phyloP scores from a whole-genome alignment of 2,329 filamentous ascomycete genomes.

The Microdochium paspali region DNA sequence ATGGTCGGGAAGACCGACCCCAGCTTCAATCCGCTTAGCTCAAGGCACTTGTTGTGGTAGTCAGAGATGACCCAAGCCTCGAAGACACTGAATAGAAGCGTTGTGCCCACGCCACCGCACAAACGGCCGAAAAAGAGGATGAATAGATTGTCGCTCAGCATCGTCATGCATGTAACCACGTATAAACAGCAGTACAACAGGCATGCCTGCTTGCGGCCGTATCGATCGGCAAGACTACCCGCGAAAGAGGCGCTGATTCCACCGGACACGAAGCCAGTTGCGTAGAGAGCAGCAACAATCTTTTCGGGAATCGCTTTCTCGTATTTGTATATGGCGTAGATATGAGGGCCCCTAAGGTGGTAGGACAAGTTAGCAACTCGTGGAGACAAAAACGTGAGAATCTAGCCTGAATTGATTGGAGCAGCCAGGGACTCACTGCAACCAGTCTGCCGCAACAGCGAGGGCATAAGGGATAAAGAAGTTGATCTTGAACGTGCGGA shows the following conservation, averaged over 20 bases:
- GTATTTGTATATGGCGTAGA: conserved; percentile 43
- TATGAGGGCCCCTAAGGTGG: conserved; percentile 29
- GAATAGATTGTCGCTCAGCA: conserved; percentile 29
- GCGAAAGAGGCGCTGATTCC: conserved; percentile 32
- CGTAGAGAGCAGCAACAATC: conserved; percentile 33
- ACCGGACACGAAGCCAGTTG: conserved; percentile 37
- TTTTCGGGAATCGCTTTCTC: conserved; percentile 34
- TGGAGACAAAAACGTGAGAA: not conserved
- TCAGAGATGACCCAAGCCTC: conserved; percentile 53
- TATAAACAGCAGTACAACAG: conserved; percentile 44
- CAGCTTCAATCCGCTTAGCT: conserved; percentile 31
- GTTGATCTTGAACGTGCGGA: conserved; percentile 10
- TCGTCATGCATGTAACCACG: conserved; percentile 39
- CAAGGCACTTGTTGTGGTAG: conserved; percentile 36
- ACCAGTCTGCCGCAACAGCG: conserved; percentile 22
- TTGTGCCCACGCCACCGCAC: conserved; percentile 45
- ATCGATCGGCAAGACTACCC: conserved; percentile 28
- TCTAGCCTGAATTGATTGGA: not conserved
- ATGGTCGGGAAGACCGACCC: conserved; percentile 42
- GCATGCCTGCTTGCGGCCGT: conserved; percentile 40
- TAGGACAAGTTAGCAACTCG: not conserved
- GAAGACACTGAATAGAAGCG: conserved; percentile 47
- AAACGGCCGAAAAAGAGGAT: conserved; percentile 44
- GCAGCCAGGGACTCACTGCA: conserved; percentile 13
- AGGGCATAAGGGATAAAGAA: conserved; percentile 6